Evolutionary conservation across 140 eudicot genomes (phyloP).

Genomic region (Cichorium intybus): DNA sequence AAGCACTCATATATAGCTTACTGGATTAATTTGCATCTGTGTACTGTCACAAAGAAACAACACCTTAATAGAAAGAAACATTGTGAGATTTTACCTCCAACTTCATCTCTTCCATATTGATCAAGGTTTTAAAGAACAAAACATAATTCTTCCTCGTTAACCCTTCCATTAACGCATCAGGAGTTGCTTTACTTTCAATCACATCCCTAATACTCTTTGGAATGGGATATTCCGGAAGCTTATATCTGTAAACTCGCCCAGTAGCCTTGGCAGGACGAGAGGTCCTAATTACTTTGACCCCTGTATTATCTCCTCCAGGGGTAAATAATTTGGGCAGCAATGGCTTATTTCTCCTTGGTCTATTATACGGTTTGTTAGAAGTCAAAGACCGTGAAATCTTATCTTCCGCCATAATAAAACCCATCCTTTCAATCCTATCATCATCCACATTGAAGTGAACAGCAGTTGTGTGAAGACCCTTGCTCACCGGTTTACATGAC

Average conservation of each 20-base stretch:
- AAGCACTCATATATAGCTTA: neutral
- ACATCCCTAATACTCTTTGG: conserved; percentile 52
- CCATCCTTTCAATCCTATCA: conserved; percentile 69
- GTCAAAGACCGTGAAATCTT: conserved; percentile 64
- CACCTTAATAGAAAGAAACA: no score
- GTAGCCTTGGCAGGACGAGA: conserved; percentile 56
- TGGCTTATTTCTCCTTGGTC: conserved; percentile 46
- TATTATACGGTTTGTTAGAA: conserved; percentile 47
- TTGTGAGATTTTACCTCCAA: conserved; percentile 52
- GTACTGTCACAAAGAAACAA: no score
- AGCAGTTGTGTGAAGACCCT: conserved; percentile 70
- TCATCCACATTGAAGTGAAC: conserved; percentile 62
- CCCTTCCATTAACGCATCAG: conserved; percentile 56
- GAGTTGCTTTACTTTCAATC: conserved; percentile 38
- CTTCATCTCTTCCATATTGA: conserved; percentile 73
- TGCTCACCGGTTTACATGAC: conserved; percentile 70
- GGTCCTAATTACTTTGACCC: conserved; percentile 41
- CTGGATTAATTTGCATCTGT: neutral
- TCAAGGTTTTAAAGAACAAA: conserved; percentile 49
- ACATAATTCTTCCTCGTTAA: conserved; percentile 46
- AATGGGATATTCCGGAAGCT: conserved; percentile 52
- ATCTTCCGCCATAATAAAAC: conserved; percentile 79
- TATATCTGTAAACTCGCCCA: conserved; percentile 26
- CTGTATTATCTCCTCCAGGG: conserved; percentile 17
- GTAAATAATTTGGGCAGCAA: conserved; percentile 24